These are phyloP conservation scores for Tulasnella sp. DNA, from an alignment of 768 basidiomycete genomes.

Conservation along the genomic window DNA sequence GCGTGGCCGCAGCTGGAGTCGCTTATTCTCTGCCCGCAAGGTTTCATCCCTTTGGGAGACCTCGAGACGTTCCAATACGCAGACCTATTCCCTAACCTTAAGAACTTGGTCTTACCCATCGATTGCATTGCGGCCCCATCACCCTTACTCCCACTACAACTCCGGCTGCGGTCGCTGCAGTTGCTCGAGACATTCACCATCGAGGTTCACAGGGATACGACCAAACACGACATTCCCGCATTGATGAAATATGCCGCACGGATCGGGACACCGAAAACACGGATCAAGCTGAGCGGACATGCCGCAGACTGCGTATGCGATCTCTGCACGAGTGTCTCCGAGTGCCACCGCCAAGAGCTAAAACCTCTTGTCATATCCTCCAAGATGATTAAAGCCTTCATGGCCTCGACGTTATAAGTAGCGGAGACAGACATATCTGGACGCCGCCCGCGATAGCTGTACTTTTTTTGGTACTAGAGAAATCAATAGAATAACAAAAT, in stretches of 20 bases:
- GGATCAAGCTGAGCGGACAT: neutral
- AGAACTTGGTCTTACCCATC: neutral
- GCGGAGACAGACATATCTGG: neutral
- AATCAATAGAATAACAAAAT: neutral
- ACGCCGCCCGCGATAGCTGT: neutral
- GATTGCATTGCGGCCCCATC: neutral
- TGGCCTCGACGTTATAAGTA: neutral
- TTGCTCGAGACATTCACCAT: neutral
- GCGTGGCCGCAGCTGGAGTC: neutral
- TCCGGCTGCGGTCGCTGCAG: neutral
- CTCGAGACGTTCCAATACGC: neutral
- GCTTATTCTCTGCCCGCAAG: neutral
- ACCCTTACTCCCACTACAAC: neutral
- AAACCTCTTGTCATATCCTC: neutral
- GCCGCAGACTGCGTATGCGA: neutral
- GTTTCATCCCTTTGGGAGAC: neutral
- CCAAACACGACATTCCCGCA: neutral
- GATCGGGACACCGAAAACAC: neutral
- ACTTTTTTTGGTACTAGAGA: neutral
- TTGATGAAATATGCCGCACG: neutral
- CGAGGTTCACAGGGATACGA: too few species aligned
- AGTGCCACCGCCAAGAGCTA: neutral
- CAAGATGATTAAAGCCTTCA: neutral
- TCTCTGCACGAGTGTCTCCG: neutral
- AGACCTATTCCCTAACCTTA: neutral